Evolutionary conservation across 352 stramenopile genomes (phyloP).

Genomic region (Phytophthora syringae): DNA sequence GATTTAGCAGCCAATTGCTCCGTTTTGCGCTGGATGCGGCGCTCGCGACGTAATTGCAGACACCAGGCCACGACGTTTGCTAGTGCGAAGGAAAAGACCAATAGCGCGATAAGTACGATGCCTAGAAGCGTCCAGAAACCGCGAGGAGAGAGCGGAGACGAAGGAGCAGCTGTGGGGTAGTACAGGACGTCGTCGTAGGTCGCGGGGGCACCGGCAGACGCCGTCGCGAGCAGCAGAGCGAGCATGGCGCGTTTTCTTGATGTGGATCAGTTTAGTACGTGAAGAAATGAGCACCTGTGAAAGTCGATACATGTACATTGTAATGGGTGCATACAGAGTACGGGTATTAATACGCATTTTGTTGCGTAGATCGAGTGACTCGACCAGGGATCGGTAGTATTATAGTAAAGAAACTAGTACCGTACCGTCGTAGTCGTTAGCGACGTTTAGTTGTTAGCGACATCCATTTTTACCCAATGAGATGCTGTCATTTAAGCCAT

Average conservation of each 20-base stretch:
- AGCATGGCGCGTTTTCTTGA: no score
- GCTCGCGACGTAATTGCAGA: conserved; percentile 65
- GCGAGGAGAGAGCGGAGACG: conserved; percentile 26
- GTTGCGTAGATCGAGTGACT: no score
- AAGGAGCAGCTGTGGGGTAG: background rate
- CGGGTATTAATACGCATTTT: no score
- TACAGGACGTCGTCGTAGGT: conserved; percentile 4
- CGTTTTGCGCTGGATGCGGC: conserved; percentile 70
- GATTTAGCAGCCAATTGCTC: conserved; percentile 37
- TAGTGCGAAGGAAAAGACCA: conserved; percentile 58
- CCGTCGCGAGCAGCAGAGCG: conserved; percentile 14
- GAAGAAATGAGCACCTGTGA: background rate
- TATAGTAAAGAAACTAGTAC: no score
- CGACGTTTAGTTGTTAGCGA: no score
- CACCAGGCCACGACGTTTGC: conserved; percentile 73
- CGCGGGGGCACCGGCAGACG: background rate
- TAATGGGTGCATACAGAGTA: no score
- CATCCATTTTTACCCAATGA: no score
- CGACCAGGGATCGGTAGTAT: no score
- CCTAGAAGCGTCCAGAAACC: conserved; percentile 33
- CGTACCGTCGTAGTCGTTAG: no score
- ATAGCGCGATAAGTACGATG: conserved; percentile 41
- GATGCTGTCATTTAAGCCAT: no score
- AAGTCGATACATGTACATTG: background rate
- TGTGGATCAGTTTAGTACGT: background rate